Conservation (phyloP, 192 early-diverging fungal genomes). For the Entomortierella parvispora region DNA sequence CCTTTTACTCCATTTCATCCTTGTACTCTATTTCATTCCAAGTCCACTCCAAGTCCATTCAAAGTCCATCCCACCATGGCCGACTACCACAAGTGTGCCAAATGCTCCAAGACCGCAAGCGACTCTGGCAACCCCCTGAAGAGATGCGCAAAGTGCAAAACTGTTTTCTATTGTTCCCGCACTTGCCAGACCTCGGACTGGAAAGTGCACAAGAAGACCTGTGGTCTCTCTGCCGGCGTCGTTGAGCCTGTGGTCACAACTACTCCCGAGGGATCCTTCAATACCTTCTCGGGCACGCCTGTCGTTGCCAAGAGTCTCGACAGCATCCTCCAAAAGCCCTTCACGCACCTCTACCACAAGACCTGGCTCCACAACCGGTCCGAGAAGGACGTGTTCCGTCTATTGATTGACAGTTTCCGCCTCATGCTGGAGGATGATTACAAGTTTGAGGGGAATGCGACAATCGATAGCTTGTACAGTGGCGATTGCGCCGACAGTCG, state of each 20-base stretch:
- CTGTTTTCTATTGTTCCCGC: conserved; percentile 16
- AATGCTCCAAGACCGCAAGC: conserved; percentile 21
- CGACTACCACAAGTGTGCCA: conserved; percentile 3
- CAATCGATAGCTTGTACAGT: conserved; percentile 14
- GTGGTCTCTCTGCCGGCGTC: conserved; percentile 22
- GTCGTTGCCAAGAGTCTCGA: conserved; percentile 16
- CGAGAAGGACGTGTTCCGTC: conserved; percentile 22
- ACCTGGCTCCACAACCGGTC: conserved; percentile 19
- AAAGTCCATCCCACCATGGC: not conserved
- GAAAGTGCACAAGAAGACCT: conserved; percentile 17
- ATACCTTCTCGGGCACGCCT: conserved; percentile 11
- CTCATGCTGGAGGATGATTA: conserved; percentile 27
- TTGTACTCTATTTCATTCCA: not conserved
- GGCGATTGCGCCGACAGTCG: conserved; percentile 11
- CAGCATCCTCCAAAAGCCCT: conserved; percentile 9
- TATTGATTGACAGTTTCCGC: conserved; percentile 28
- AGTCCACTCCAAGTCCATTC: not conserved
- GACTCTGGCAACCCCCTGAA: conserved; percentile 14
- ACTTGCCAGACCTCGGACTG: conserved; percentile 17
- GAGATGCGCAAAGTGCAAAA: conserved; percentile 19
- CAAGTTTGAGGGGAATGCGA: conserved; percentile 24
- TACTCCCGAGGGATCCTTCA: conserved; percentile 9
- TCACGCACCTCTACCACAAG: conserved; percentile 19
- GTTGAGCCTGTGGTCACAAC: conserved; percentile 13
- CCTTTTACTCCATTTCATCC: too few species aligned